phyloP scores from a whole-genome alignment of 108 stramenopile genomes.

The Nitzschia inconspicua region DNA sequence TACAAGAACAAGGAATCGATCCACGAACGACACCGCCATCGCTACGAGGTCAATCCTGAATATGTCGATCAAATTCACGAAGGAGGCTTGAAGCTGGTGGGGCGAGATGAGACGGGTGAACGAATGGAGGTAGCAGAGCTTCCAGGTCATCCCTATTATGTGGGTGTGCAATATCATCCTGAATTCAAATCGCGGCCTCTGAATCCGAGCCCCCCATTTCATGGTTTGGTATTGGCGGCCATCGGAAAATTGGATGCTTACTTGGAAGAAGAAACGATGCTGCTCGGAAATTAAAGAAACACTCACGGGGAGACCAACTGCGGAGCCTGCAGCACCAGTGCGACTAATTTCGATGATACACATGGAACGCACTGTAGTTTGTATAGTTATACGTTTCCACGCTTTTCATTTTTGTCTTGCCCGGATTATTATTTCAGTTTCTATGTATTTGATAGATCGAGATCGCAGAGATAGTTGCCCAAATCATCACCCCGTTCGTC shows the following conservation, averaged over 20 bases:
- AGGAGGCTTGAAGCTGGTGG: constrained; percentile 93
- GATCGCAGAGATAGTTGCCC: neutral
- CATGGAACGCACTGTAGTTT: no score
- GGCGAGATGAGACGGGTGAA: constrained; percentile 87
- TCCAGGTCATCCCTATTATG: constrained; percentile 95
- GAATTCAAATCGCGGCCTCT: constrained; percentile 97
- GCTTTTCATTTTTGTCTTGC: neutral
- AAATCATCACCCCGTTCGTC: neutral
- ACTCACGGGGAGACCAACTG: no score
- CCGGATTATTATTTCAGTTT: neutral
- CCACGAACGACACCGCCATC: constrained; percentile 96
- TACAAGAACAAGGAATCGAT: constrained; percentile 76
- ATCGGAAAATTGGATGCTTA: constrained; percentile 66
- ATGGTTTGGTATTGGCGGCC: constrained; percentile 90
- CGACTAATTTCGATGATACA: no score
- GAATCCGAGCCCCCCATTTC: constrained; percentile 95
- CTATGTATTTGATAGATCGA: neutral
- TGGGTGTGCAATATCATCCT: constrained; percentile 98
- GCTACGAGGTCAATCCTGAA: constrained; percentile 99
- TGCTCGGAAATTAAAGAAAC: no score
- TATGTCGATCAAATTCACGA: constrained; percentile 84
- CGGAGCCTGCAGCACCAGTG: no score
- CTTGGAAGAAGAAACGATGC: constrained; percentile 13
- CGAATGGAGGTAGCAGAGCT: constrained; percentile 99
- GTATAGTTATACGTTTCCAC: no score